Base-by-base conservation (phyloP, 768 basidiomycete species). In the Russula emetica region DNA sequence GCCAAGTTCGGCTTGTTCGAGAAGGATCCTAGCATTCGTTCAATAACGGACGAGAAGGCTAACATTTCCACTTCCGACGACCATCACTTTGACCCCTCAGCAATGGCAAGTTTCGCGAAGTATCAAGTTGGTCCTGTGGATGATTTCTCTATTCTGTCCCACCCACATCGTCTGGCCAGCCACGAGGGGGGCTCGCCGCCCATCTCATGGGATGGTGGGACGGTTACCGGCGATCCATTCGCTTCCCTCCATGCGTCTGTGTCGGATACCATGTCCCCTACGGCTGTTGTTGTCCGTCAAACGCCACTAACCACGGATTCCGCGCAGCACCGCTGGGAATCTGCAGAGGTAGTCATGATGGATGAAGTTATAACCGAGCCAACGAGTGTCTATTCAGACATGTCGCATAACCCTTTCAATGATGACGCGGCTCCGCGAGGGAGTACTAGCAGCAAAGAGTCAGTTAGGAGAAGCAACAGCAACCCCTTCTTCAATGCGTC, bases 401-500 rank as follows among this genome's bases (percentile, higher is more conserved):
- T n/a, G 2, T n/a, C 54, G 20, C 38, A 60, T 9, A 58, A 64
- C 34, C 66, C 68, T 6, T 69, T 69, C 38, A 32, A 22, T 22
- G 66, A 69, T 45, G 62, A 64, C 20, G 24, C 50, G 11, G 51
- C 45, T 44, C 9, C 50, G 1, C 55, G 61, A 51, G 3, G 7
- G 42, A 58, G 55, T 57, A 2, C 5, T 13, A 11, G 20, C 9
- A 42, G 22, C 20, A 6, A 22, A 13, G 62, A 59, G 22, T 38
- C 55, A 1, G 58, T 55, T 18, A 5, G n/a, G 9, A 62, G 59
- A 49, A 55, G 47, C 32, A 30, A 34, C 24, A 20, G 40, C 24
- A 69, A 69, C n/a, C 68, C 68, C 26, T 69, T 69, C 36, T 69
- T 69, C 49, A 61, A 59, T 28, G 66, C 68, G 5, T 57, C 36